These are phyloP conservation scores for Gossypium ekmanianum DNA, from an alignment of 345 rosid species.

Conservation along the genomic window DNA sequence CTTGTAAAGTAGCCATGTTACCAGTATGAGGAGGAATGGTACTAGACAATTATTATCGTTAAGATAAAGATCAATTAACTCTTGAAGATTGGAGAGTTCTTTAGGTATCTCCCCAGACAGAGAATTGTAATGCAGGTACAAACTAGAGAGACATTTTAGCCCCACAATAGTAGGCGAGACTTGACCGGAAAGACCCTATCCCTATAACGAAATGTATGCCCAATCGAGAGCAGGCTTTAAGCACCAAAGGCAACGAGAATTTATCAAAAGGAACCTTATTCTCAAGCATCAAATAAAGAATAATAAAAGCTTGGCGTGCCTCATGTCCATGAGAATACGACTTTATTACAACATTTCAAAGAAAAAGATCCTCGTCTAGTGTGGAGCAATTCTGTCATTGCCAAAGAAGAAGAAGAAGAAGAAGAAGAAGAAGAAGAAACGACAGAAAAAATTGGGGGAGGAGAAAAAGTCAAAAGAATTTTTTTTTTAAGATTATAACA, in stretches of 20 bases:
- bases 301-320: slow-evolving; percentile 10
- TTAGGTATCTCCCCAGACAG: slow-evolving; percentile 74
- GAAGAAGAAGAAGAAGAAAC: no score
- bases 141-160: slow-evolving; percentile 76
- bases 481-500: no score
- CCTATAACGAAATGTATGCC: slow-evolving; percentile 62
- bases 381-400: no score
- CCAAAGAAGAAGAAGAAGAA: no score
- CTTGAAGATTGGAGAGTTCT: slow-evolving; percentile 54
- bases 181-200: slow-evolving; percentile 58
- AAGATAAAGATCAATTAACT: slow-evolving; percentile 79
- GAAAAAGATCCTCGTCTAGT: no score
- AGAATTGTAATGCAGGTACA: slow-evolving; percentile 82
- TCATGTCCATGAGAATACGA: no score
- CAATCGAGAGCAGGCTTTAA: no score
- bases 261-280: slow-evolving; percentile 22
- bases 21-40: slow-evolving; percentile 63
- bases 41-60: slow-evolving; percentile 79
- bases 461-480: no score
- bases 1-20: slow-evolving; percentile 71
- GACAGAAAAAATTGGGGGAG: no score
- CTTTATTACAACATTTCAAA: no score
- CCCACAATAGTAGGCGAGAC: slow-evolving; percentile 64
- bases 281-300: slow-evolving; percentile 33
- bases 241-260: no score